These are phyloP conservation scores for Ettlia oleoabundans DNA, from an alignment of 139 green algal genomes.

Conservation along the genomic window DNA sequence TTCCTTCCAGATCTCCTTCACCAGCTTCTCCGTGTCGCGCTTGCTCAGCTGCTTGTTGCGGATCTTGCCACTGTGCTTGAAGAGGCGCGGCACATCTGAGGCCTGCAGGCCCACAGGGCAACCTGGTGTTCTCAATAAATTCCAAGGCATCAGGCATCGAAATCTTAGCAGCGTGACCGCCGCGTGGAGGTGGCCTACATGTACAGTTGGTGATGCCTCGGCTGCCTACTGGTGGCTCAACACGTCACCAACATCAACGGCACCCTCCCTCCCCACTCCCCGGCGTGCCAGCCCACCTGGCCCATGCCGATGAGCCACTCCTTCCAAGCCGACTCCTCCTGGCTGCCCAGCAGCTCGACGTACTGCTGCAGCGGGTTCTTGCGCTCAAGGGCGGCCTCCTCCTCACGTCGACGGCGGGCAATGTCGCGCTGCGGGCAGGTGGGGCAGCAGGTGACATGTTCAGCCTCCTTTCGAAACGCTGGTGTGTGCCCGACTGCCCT, in stretches of 20 bases:
- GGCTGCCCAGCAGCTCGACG: slow-evolving; percentile 51
- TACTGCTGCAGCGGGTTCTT: slow-evolving; percentile 54
- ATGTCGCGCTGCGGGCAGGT: slow-evolving; percentile 1
- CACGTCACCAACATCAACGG: background rate
- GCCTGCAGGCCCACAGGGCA: too few species aligned
- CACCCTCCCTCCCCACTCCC: background rate
- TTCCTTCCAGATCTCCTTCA: slow-evolving; percentile 72
- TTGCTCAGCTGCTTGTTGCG: slow-evolving; percentile 67
- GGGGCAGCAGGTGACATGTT: too few species aligned
- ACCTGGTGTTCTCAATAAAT: too few species aligned
- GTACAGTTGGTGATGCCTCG: too few species aligned
- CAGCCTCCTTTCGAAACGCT: too few species aligned
- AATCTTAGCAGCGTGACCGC: too few species aligned
- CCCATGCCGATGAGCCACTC: slow-evolving; percentile 58
- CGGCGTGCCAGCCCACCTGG: background rate
- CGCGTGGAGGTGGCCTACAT: too few species aligned
- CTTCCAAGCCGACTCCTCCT: slow-evolving; percentile 48
- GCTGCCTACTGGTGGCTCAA: background rate
- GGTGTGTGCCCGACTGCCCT: background rate
- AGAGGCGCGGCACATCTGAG: slow-evolving; percentile 54
- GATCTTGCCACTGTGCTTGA: slow-evolving; percentile 48
- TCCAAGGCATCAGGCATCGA: too few species aligned
- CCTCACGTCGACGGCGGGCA: slow-evolving; percentile 23
- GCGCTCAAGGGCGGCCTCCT: slow-evolving; percentile 33
- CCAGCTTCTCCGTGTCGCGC: slow-evolving; percentile 62